phyloP scores from a whole-genome alignment of 768 basidiomycete genomes.

The Cystobasidium tubakii region DNA sequence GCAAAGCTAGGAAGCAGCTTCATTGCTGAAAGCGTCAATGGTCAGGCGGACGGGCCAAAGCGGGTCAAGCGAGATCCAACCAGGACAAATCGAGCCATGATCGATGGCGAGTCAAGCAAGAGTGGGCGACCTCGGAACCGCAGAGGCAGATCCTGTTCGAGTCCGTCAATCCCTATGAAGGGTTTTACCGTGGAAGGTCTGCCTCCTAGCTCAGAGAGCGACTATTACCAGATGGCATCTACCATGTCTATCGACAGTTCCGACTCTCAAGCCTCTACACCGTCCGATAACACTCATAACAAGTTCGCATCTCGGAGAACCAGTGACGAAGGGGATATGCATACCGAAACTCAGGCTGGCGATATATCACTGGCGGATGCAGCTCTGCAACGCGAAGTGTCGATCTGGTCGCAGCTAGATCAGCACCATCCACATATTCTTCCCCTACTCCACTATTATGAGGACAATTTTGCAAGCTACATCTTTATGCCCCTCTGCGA shows the following conservation, averaged over 20 bases:
- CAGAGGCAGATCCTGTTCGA: slow-evolving; percentile 3
- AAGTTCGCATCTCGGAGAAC: not conserved
- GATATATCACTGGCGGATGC: slow-evolving; percentile 18
- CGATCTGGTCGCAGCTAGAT: slow-evolving; percentile 63
- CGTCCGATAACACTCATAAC: not conserved
- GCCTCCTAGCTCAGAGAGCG: slow-evolving; percentile 5
- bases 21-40: not conserved
- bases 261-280: not conserved
- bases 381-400: slow-evolving; percentile 62
- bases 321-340: slow-evolving; percentile 6
- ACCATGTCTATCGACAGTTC: slow-evolving; percentile 17
- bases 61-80: not conserved
- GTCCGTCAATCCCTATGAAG: not conserved
- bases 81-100: not conserved
- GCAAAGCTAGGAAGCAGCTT: not conserved
- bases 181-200: slow-evolving; percentile 1
- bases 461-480: slow-evolving; percentile 63
- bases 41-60: not conserved
- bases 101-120: not conserved
- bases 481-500: slow-evolving; percentile 79
- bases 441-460: slow-evolving; percentile 65
- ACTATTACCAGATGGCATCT: slow-evolving; percentile 13
- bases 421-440: slow-evolving; percentile 73
- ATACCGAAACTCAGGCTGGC: slow-evolving; percentile 13
- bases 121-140: not conserved